phyloP scores from a whole-genome alignment of 208 protist genomes.

The Lotmaria passim region DNA sequence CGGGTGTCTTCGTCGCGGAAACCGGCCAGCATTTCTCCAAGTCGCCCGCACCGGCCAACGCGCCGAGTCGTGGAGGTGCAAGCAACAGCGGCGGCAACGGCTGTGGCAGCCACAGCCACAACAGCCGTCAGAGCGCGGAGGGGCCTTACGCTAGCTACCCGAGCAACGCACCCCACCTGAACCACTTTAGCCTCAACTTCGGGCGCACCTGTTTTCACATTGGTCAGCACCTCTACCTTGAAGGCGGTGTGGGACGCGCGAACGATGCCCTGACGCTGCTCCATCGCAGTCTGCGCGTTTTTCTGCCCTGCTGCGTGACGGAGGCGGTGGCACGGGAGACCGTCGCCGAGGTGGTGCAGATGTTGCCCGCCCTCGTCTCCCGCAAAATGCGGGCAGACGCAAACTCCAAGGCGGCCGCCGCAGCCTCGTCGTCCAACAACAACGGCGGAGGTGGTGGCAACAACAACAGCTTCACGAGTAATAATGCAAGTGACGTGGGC shows the following conservation, averaged over 20 bases:
- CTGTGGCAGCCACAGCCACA: not conserved
- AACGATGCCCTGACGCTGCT: constrained; percentile 61
- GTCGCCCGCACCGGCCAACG: not conserved
- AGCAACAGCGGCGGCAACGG: not conserved
- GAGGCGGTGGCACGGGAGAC: constrained; percentile 28
- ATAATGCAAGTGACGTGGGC: no score
- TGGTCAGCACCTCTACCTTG: constrained; percentile 53
- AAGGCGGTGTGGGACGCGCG: constrained; percentile 46
- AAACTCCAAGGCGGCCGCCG: constrained; percentile 1
- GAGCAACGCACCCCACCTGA: constrained; percentile 6
- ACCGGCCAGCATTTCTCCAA: constrained; percentile 22
- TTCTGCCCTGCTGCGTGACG: constrained; percentile 41
- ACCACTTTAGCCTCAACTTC: constrained; percentile 59
- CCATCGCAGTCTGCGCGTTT: constrained; percentile 62
- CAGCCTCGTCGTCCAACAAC: not conserved
- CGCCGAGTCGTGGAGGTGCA: not conserved
- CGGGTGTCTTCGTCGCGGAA: constrained; percentile 26
- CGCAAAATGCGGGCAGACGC: constrained; percentile 20
- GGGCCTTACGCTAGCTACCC: constrained; percentile 7
- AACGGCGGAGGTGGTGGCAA: not conserved
- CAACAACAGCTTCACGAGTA: no score
- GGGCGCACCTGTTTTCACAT: constrained; percentile 78
- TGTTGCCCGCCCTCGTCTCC: constrained; percentile 58
- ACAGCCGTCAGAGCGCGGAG: not conserved
- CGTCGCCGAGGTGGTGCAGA: constrained; percentile 42